Percentiles rank a stretch among this genome's conserved stretches.
Conservation (phyloP, 495 filamentous ascomycete genomes). For the Penicillium desertorum region DNA sequence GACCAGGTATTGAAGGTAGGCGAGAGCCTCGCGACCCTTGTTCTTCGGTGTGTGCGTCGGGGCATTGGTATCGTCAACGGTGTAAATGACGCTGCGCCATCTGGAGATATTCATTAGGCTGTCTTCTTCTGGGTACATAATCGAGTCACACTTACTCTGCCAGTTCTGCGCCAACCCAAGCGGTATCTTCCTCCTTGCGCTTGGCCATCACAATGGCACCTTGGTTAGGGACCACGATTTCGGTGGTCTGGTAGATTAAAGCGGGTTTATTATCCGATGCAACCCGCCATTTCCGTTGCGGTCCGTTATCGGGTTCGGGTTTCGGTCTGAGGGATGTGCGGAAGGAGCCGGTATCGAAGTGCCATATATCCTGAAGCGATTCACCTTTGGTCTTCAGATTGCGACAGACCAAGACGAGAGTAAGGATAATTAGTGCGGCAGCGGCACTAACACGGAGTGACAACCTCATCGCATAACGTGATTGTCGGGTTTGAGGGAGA, state of each 20-base stretch:
- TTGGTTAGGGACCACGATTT: conserved; percentile 41
- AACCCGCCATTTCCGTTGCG: conserved; percentile 28
- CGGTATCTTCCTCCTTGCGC: conserved; percentile 38
- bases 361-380: conserved; percentile 31
- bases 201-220: conserved; percentile 46
- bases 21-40: conserved; percentile 49
- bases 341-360: conserved; percentile 31
- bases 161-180: conserved; percentile 42
- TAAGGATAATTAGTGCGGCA: conserved; percentile 36
- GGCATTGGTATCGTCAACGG: conserved; percentile 42
- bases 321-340: conserved; percentile 19
- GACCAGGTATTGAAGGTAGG: conserved; percentile 49
- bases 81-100: conserved; percentile 49
- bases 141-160: conserved; percentile 34
- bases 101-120: conserved; percentile 21
- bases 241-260: conserved; percentile 31
- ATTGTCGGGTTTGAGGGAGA: conserved; percentile 2
- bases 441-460: conserved; percentile 39
- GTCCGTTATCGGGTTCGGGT: conserved; percentile 15
- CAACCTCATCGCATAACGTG: conserved; percentile 46
- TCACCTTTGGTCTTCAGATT: conserved; percentile 31
- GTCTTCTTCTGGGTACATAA: background rate
- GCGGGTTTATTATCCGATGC: conserved; percentile 17
- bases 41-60: conserved; percentile 44
- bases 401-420: conserved; percentile 38